phyloP scores from a whole-genome alignment of 2,329 filamentous ascomycete genomes.

The Hyphodiscus sp. region DNA sequence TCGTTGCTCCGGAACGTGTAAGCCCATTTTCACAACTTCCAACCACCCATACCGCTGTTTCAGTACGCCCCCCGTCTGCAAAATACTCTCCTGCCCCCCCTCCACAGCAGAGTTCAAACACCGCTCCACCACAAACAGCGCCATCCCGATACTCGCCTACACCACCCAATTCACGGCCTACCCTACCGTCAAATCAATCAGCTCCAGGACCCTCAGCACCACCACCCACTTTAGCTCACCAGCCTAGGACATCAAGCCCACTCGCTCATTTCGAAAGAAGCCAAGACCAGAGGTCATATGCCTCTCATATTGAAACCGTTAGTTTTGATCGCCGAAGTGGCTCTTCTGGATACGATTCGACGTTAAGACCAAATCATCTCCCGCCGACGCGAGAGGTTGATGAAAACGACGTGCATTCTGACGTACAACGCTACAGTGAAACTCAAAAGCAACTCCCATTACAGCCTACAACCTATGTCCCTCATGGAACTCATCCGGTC shows the following conservation, averaged over 20 bases:
- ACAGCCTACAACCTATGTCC: constrained; percentile 27
- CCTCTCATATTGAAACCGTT: constrained; percentile 31
- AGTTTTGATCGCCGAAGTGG: constrained; percentile 43
- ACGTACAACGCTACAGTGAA: neutral
- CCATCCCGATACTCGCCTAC: constrained; percentile 37
- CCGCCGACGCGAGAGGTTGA: constrained; percentile 57
- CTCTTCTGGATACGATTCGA: constrained; percentile 47
- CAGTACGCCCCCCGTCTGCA: constrained; percentile 33
- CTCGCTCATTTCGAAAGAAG: constrained; percentile 55
- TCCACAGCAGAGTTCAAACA: constrained; percentile 35
- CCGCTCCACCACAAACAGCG: constrained; percentile 30
- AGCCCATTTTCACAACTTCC: constrained; percentile 29
- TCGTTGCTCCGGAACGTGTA: constrained; percentile 28
- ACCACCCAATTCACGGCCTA: constrained; percentile 17
- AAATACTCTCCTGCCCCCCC: constrained; percentile 56
- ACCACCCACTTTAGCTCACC: constrained; percentile 44
- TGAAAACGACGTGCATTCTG: constrained; percentile 40
- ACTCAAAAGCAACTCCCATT: constrained; percentile 16
- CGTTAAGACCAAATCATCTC: constrained; percentile 44
- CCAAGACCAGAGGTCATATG: constrained; percentile 19
- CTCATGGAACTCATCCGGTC: constrained; percentile 25
- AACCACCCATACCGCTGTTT: constrained; percentile 14
- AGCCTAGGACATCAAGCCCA: constrained; percentile 60
- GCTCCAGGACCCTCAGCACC: constrained; percentile 34
- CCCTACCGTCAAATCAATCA: constrained; percentile 18